Evolutionary conservation across 2,329 filamentous ascomycete genomes (phyloP), one percentile per base, ranked within the genome.

Genomic region (Fusarium equiseti): DNA sequence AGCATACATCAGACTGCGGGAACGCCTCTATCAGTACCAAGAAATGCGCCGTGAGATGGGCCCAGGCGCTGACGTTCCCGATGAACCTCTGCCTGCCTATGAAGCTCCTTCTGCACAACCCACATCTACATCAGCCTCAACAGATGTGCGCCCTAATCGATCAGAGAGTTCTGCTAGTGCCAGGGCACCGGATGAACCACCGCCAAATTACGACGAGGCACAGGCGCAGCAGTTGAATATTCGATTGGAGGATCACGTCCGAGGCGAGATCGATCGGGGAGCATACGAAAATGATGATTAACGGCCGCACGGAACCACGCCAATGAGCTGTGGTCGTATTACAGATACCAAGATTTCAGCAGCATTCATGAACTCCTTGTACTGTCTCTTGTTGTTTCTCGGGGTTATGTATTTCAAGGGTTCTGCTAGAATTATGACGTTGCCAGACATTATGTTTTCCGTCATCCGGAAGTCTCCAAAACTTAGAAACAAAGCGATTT

Each of bases 71-170:
- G 87, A 87, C 54, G 89, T 96, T 45, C 90, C 96, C 76, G 85
- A 97, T 58, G 95, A 98, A 71, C 92, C 97, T 70, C 83, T 98
- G 55, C 96, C 95, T 11, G 92, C 92, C 27, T 98, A 98, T 78
- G 92, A 95, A 77, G 90, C 90, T 31, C 78, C 84, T 59, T 76
- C 80, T 43, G 73, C 74, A 59, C 69, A 79, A 70, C 50, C 69
- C 45, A 64, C 79, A 71, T 57, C 77, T 69, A 59, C 77, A 55
- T 59, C 72, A 61, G 58, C 49, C 24, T 66, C 73, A 31, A 26
- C 76, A 8, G 69, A 76, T 32, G 69, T 77, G 15, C 64, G 71
- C 22, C 76, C 75, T 45, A 73, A 76, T 60, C 77, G 77, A 24
- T 79, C 81, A 43, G 79, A 79, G 42, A 82, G 80, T 63, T 74